Evolutionary conservation across 768 basidiomycete genomes (phyloP), one percentile per base, ranked within the genome.

Genomic region (Cystofilobasidium bisporidii): DNA sequence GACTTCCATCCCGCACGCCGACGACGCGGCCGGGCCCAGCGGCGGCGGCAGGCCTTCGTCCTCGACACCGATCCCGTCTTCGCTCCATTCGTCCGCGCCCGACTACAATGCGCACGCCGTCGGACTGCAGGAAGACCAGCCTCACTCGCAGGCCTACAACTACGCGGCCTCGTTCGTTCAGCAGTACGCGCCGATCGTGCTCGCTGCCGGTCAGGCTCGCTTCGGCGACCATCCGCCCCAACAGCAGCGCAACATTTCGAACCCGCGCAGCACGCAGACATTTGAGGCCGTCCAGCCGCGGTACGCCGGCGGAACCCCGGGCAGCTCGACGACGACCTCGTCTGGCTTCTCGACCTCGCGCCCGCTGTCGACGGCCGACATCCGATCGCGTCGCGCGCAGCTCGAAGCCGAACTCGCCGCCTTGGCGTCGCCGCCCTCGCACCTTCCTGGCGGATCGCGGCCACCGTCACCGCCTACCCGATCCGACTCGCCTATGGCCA

Each of bases 361-460:
- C 17, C 33, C 62, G 11, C 12, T 10, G 30, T 40, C 45, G 18
- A 63, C 24, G 18, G 10, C 43, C 30, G 22, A 22, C 30, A 55
- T 33, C 28, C 45, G 50, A 5, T 20, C 36, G 30, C 62, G 62
- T 5, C 63, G 68, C 28, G 63, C 68, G 40, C 47, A 64, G 58
- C 68, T 69, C 9, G 63, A 69, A 22, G 63, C 63, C 12, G 63
- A 69, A 33, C 59, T 69, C 24, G 68, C 68, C n/a, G 58, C 63
- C 15, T 47, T 69, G 18, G 57, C 45, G 8, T 69, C 68, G 20
- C 68, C 68, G 14, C 67, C 61, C 45, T 33, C 33, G 58, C 30
- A 11, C 57, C 57, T 26, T 30, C 55, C 38, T 22, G 32, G 41
- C 45, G 62, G 26, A 22, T 50, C 47, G 12, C 22, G 20, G 1